Conservation (phyloP, 306 rosid species). For the Quercus alba region DNA sequence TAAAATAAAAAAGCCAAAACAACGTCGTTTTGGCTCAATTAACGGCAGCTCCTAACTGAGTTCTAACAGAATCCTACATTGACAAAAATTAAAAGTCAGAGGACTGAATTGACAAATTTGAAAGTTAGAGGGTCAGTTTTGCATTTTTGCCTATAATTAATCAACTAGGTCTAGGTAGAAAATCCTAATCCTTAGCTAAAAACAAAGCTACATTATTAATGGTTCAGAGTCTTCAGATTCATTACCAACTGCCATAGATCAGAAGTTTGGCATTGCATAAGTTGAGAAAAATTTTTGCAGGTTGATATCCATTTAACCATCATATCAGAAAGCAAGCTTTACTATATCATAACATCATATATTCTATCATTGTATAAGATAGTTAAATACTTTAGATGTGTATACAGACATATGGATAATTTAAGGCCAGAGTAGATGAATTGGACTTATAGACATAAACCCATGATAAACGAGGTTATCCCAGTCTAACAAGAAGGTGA, state of each 20-base stretch:
- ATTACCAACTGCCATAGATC: neutral
- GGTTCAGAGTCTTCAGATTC: neutral
- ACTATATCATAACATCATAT: neutral
- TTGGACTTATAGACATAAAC: neutral
- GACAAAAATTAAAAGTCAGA: no score
- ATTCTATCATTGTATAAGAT: neutral
- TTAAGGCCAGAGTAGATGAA: neutral
- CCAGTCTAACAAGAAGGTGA: neutral
- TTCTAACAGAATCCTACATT: no score
- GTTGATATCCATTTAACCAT: no score
- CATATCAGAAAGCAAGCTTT: neutral
- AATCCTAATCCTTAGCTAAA: neutral
- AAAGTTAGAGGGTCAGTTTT: no score
- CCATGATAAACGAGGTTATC: neutral
- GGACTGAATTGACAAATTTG: no score
- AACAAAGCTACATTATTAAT: neutral
- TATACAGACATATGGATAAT: neutral
- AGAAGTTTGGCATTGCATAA: neutral
- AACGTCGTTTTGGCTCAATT: no score
- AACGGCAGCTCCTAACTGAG: no score
- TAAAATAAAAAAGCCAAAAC: no score
- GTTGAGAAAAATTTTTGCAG: neutral
- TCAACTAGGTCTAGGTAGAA: neutral
- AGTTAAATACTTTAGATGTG: neutral
- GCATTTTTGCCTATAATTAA: neutral